Base-by-base conservation (phyloP, 139 green algal genomes). In the Coelastrella sp. region DNA sequence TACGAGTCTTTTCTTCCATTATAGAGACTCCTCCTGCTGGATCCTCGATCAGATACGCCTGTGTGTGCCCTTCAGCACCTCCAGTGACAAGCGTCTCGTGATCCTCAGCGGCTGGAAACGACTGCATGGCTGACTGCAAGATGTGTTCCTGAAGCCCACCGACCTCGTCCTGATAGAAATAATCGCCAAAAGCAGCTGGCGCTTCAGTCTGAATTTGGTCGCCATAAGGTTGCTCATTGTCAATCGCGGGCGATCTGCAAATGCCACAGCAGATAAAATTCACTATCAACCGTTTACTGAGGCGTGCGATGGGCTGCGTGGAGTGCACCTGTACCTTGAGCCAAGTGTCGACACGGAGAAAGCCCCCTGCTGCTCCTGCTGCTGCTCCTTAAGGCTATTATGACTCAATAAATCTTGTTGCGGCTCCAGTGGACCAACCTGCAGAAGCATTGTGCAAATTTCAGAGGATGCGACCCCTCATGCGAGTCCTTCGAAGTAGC, bases 11-110 rank as follows among this genome's bases (percentile, higher is more conserved):
- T 65, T 87, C 63, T 56, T 87, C 82, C 7, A 87, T 12, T 20
- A 87, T 65, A 65, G 82, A 35, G 7, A 68, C 49, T 15, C 63
- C 27, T 27, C 82, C 82, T 20, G 81, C 20, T 4, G 56, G 6
- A 56, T 78, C 82, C 65, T 87, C 82, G 6, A 87, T 8, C 22
- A 87, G 14, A 15, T 87, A 87, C 12, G 82, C 78, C 24, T 68
- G 78, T 8, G 1, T 80, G 8, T 86, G 60, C 59, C 27, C n/a
- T 74, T 14, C 57, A 27, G 12, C 22, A 68, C 6, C 57, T 72
- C 57, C 20, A 12, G 59, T 59, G 59, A 11, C 49, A 9, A 66
- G 20, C n/a, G 15, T 49, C 35, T 27, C 12, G 24, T 66, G 17
- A 35, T 83, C 78, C 78, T 14, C 35, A 57, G 12, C 11, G 74